Evolutionary conservation across 2,329 filamentous ascomycete species (phyloP).

Genomic region (Pestalotiopsis sp.): DNA sequence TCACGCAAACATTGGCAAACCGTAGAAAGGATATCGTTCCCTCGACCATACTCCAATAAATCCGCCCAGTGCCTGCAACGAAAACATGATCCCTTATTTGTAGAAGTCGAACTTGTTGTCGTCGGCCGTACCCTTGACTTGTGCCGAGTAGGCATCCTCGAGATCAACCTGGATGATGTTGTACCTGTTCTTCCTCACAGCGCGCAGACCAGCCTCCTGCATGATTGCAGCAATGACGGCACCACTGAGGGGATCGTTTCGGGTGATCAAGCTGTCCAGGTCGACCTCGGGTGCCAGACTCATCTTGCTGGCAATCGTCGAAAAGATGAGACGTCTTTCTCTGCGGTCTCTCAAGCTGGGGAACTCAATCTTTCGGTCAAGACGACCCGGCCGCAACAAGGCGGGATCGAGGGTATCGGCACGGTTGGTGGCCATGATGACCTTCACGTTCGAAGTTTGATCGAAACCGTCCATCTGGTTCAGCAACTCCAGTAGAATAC

Average conservation of each 20-base stretch:
- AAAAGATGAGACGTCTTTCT: constrained; percentile 95
- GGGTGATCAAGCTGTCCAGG: constrained; percentile 91
- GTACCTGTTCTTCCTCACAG: constrained; percentile 96
- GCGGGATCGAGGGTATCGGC: constrained; percentile 96
- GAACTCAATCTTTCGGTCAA: constrained; percentile 99
- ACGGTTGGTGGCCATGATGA: constrained; percentile 99
- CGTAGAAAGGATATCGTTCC: not conserved
- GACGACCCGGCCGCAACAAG: constrained; percentile 87
- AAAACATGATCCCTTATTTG: constrained; percentile 57
- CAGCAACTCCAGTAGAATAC: constrained; percentile 93
- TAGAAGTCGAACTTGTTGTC: constrained; percentile 90
- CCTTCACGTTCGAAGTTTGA: constrained; percentile 98
- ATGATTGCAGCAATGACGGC: constrained; percentile 98
- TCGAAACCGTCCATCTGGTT: constrained; percentile 99
- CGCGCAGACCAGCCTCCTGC: constrained; percentile 95
- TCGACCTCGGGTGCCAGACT: constrained; percentile 95
- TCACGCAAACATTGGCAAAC: not conserved
- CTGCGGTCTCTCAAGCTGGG: constrained; percentile 91
- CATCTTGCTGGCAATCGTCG: constrained; percentile 97
- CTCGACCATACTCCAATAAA: not conserved
- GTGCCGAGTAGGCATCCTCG: constrained; percentile 94
- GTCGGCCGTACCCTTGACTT: constrained; percentile 79
- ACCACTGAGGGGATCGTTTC: constrained; percentile 93
- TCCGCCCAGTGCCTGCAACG: not conserved
- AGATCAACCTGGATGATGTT: constrained; percentile 98